These are phyloP conservation scores for Lecanicillium sp. DNA, from an alignment of 2,329 filamentous ascomycete species.

Conservation along the genomic window DNA sequence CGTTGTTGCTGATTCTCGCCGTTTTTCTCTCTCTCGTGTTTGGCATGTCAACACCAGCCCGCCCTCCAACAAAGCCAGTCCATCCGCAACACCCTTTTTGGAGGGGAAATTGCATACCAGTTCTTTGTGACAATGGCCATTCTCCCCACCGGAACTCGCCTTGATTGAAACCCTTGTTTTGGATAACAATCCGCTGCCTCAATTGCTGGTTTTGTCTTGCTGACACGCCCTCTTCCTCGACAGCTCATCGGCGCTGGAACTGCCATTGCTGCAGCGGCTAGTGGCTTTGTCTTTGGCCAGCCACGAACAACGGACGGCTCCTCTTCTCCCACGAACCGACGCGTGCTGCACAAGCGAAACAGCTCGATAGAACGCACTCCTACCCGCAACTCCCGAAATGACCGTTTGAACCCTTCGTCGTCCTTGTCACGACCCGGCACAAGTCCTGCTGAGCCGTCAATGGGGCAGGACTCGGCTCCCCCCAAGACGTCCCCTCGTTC, in stretches of 20 bases:
- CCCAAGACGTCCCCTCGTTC: conserved; percentile 17
- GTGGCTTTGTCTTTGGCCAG: conserved; percentile 51
- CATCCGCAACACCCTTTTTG: too few species aligned
- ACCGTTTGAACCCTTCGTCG: conserved; percentile 1
- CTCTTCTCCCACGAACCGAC: conserved; percentile 16
- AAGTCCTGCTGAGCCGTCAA: conserved; percentile 1
- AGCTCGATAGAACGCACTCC: conserved; percentile 10
- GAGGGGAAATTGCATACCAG: too few species aligned
- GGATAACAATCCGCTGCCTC: neutral
- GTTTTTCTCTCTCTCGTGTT: conserved; percentile 5
- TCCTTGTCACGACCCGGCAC: conserved; percentile 3
- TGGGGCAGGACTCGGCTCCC: conserved; percentile 3
- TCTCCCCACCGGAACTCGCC: neutral
- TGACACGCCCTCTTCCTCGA: conserved; percentile 7
- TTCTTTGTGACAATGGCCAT: neutral
- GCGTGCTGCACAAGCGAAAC: conserved; percentile 9
- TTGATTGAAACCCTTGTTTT: conserved; percentile 2
- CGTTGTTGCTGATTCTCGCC: conserved; percentile 2
- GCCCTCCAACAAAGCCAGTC: conserved; percentile 8
- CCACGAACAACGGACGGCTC: conserved; percentile 30
- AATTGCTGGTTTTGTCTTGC: conserved; percentile 4
- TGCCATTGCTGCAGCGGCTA: conserved; percentile 51
- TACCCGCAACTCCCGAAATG: conserved; percentile 2
- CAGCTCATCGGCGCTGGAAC: conserved; percentile 55
- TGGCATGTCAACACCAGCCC: conserved; percentile 13